A percentile compares a stretch with the other conserved stretches of the same genome.
Conservation (phyloP, 2,329 filamentous ascomycete species). For the Lizonia empirigonia region DNA sequence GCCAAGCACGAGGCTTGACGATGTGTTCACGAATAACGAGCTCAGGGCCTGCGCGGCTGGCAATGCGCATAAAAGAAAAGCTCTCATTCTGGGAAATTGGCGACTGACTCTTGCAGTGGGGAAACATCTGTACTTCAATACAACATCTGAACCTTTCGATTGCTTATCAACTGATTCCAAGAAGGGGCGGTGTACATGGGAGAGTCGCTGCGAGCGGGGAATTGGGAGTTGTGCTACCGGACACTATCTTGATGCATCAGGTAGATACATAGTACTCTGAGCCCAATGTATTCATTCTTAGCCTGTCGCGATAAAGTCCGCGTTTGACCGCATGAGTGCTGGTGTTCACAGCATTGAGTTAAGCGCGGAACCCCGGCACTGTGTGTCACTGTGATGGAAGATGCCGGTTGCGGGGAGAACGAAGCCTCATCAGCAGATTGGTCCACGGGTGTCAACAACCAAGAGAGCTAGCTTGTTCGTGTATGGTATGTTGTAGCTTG, state of each 20-base stretch:
- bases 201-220: not conserved
- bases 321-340: not conserved
- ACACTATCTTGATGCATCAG: not conserved
- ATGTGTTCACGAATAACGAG: conserved; percentile 25
- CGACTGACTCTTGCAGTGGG: not conserved
- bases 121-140: no score
- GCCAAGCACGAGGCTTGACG: conserved; percentile 38
- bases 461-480: no score
- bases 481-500: no score
- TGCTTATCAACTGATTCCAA: not conserved
- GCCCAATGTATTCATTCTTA: not conserved
- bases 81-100: not conserved
- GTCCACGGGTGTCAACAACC: no score
- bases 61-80: conserved; percentile 5
- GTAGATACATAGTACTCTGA: not conserved
- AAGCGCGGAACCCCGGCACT: no score
- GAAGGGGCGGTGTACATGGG: not conserved
- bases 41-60: conserved; percentile 16
- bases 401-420: no score
- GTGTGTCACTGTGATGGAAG: no score
- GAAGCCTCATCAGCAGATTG: no score
- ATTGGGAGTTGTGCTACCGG: not conserved
- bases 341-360: no score
- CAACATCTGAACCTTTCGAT: not conserved
- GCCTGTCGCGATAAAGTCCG: not conserved